Evolutionary conservation across 176 grass and related monocot species (phyloP).

Genomic region (Musa acuminata): DNA sequence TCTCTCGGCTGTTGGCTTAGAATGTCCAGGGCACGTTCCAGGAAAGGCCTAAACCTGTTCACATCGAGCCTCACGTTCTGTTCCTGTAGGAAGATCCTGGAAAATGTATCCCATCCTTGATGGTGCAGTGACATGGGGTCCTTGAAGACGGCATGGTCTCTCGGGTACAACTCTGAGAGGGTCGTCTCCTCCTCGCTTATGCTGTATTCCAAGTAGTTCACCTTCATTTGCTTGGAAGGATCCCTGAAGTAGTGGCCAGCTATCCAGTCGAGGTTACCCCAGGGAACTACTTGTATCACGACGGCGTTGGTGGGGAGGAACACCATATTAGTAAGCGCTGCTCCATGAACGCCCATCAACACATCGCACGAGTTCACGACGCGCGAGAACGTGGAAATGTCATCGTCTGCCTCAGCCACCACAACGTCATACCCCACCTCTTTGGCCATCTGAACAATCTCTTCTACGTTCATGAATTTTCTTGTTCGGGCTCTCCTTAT

Average conservation of each 20-base stretch:
- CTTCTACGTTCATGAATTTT: slow-evolving; percentile 1
- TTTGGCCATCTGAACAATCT: neutral
- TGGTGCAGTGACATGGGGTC: slow-evolving; percentile 6
- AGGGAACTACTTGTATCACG: slow-evolving; percentile 1
- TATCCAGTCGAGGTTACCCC: slow-evolving; percentile 4
- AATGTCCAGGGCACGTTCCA: neutral
- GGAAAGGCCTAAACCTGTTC: neutral
- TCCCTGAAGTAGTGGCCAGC: slow-evolving; percentile 6
- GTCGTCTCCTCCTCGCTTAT: slow-evolving; percentile 8
- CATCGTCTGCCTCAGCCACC: neutral
- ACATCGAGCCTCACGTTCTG: slow-evolving; percentile 9
- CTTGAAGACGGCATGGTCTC: neutral
- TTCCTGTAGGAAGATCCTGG: slow-evolving; percentile 7
- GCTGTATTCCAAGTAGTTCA: slow-evolving; percentile 10
- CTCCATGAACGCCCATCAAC: neutral
- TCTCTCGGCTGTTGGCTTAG: neutral
- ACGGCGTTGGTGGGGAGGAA: neutral
- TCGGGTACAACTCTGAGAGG: neutral
- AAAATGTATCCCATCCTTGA: slow-evolving; percentile 5
- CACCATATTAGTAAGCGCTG: slow-evolving; percentile 2
- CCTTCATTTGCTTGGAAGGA: neutral
- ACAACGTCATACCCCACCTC: neutral
- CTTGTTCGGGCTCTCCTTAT: neutral
- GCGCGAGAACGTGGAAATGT: neutral
- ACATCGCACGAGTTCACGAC: neutral